These are phyloP conservation scores for Auriculariales sp. DNA, from an alignment of 768 basidiomycete genomes.

Conservation along the genomic window DNA sequence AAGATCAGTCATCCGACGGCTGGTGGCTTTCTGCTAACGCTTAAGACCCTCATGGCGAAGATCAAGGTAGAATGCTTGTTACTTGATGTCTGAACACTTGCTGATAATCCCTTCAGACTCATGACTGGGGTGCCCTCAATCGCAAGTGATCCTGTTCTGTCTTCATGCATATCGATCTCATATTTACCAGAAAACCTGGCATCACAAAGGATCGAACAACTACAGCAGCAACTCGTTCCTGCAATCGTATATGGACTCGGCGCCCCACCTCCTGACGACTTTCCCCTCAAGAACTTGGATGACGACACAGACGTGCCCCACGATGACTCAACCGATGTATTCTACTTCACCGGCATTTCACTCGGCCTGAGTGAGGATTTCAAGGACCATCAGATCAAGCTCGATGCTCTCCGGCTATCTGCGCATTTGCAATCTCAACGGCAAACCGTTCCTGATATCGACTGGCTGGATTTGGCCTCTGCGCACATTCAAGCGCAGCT, in stretches of 20 bases:
- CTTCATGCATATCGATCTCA: conserved; percentile 28
- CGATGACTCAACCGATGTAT: conserved; percentile 22
- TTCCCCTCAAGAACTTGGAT: conserved; percentile 44
- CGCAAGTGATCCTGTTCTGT: conserved; percentile 23
- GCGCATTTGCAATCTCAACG: conserved; percentile 17
- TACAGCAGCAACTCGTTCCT: conserved; percentile 26
- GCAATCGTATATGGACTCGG: conserved; percentile 34
- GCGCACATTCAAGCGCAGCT: conserved; percentile 24
- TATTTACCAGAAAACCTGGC: conserved; percentile 18
- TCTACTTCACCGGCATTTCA: conserved; percentile 17
- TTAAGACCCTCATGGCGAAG: conserved; percentile 57
- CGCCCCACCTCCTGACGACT: conserved; percentile 28
- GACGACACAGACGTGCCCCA: conserved; percentile 26
- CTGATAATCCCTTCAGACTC: conserved; percentile 30
- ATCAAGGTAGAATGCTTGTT: conserved; percentile 29
- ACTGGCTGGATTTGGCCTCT: conserved; percentile 27
- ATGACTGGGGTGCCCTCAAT: conserved; percentile 51
- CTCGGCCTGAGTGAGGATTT: conserved; percentile 5
- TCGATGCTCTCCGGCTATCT: conserved; percentile 17
- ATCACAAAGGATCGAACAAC: conserved; percentile 17
- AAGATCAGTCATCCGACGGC: conserved; percentile 32
- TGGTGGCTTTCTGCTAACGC: conserved; percentile 36
- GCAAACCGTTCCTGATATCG: conserved; percentile 20
- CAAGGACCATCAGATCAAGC: conserved; percentile 12
- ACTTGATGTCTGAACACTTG: conserved; percentile 1